Base-by-base conservation (phyloP, 441 rosid species). In the Jatropha multifida region DNA sequence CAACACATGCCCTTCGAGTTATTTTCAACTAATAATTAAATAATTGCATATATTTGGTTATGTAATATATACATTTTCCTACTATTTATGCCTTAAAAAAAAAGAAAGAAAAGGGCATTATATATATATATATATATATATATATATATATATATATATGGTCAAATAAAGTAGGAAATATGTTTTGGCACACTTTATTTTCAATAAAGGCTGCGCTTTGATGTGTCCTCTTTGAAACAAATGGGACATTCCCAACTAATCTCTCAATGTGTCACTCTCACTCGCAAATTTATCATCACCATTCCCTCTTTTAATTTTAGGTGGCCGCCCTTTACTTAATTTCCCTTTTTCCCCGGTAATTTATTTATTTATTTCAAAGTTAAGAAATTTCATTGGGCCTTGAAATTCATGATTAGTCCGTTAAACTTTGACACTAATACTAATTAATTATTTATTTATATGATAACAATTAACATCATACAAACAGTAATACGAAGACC, bases 121-220 rank as follows among this genome's bases (percentile, higher is more conserved):
- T 58, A 9, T 8, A 9, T 51, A n/a, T 58, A 9, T 51, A n/a
- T 58, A 9, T 51, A n/a, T 58, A 9, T 51, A n/a, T 58, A 9
- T 51, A n/a, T 58, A 9, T 18, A 42, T 2, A 15, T 4, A 70
- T 1, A 48, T 5, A 8, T 26, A 7, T 4, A 18, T 74, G 20
- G 60, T 61, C 51, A 48, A 60, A 68, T 40, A 52, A 42, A 51
- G 69, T 52, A 61, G 63, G 38, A 61, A 62, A 27, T n/a, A 15
- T 15, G 23, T 2, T 13, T 7, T 60, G 38, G 26, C 6, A 48
- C 61, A 7, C 14, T 41, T 55, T n/a, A 40, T 40, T 73, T 51
- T 68, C 79, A 71, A 76, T 56, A 55, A 64, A 41, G 58, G 75
- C 75, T 63, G 79, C 75, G 26, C 20, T 11, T 54, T 42, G 56